Evolutionary conservation across 164 flowering plant species (phyloP).

Genomic region (Vitis amurensis): DNA sequence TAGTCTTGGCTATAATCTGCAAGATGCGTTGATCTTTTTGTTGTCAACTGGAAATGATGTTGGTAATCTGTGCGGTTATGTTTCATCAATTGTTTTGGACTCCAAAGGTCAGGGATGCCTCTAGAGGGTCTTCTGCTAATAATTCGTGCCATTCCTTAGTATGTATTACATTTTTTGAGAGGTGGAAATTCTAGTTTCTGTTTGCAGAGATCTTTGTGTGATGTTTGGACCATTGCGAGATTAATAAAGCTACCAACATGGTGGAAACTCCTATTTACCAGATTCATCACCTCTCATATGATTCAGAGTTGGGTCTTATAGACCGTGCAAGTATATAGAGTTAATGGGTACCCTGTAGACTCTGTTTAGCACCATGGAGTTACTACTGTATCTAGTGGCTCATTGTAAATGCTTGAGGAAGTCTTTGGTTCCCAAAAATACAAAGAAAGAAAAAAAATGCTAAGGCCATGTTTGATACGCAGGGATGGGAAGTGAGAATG

Average conservation of each 20-base stretch:
- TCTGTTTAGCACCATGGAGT: too few species aligned
- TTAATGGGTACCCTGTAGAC: too few species aligned
- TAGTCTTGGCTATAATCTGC: not conserved
- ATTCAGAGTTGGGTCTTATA: not conserved
- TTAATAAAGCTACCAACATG: constrained; percentile 5
- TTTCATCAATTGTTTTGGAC: constrained; percentile 4
- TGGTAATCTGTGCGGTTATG: too few species aligned
- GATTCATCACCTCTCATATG: not conserved
- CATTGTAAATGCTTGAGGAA: too few species aligned
- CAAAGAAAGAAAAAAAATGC: too few species aligned
- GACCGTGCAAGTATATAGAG: too few species aligned
- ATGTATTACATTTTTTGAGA: constrained; percentile 7
- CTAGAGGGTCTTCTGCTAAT: not conserved
- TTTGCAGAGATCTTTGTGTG: constrained; percentile 17
- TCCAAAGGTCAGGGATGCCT: constrained; percentile 5
- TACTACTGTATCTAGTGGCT: too few species aligned
- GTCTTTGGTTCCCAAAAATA: too few species aligned
- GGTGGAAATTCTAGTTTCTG: constrained; percentile 2
- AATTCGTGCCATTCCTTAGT: constrained; percentile 6
- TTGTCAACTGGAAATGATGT: not conserved
- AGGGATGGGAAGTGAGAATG: too few species aligned
- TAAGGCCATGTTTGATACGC: too few species aligned
- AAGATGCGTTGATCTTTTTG: not conserved
- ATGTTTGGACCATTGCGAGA: not conserved
- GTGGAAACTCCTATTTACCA: constrained; percentile 6